Base-by-base conservation (phyloP, 129 eudicot species). In the Helianthus tuberosus region DNA sequence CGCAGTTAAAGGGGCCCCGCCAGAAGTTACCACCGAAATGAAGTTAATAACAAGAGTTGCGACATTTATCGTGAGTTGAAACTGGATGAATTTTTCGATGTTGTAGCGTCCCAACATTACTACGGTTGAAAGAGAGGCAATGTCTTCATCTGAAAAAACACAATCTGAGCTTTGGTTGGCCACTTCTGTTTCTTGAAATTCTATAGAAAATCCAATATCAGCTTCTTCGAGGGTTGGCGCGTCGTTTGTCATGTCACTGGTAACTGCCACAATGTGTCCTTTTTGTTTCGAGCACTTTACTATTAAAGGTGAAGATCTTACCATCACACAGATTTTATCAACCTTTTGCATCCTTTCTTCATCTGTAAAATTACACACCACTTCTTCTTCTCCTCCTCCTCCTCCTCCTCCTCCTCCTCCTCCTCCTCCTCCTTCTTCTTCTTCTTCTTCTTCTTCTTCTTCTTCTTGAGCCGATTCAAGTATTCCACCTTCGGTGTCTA, bases 191-290 rank as follows among this genome's bases (percentile, higher is more conserved):
- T 96, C 96, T 72, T 91, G 97, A 68, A 91, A 86, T 59, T 96
- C 97, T 96, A 88, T 91, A 1, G 97, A 88, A 29, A 91, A 90
- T 16, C 97, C 97, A 3, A 91, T 70, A 54, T 91, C 92, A 1
- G 97, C 97, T 86, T 91, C 97, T 79, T 84, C 88, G 0, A 91
- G 69, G 8, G 97, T 96, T 0, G 96, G 96, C 8, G 96, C 97
- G 41, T 91, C 97, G 51, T 91, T 91, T 14, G 96, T 91, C 9
- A 96, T 96, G 12, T 91, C 97, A 0, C 97, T 96, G 0, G 96
- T 91, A 23, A 91, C 96, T 0, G 92, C 97, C 14, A 91, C 97
- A 49, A 91, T 96, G 0, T 88, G 92, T 11, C 97, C 97, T 64
- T 84, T 84, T 16, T n/a, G n/a, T 77, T 86, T 91, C 49, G 88